Percentiles rank a stretch among this genome's conserved stretches.
Evolutionary conservation across 106 monocot species (phyloP).

Genomic region (Apostasia ramifera): DNA sequence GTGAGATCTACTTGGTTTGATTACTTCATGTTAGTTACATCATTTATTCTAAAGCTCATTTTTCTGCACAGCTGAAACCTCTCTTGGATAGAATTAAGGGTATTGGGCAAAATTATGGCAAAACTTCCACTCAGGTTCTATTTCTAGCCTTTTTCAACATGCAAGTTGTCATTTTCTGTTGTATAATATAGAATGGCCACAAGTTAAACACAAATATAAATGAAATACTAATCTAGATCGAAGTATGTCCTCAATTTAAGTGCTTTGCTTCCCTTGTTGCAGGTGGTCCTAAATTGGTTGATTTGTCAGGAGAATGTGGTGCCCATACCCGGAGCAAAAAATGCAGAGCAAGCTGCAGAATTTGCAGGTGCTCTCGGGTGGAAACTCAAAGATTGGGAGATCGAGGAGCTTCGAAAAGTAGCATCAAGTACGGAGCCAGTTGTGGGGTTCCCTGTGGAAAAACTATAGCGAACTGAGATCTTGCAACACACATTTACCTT

Average conservation of each 20-base stretch:
- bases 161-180: neutral
- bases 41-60: neutral
- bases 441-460: slow-evolving; percentile 67
- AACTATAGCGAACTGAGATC: slow-evolving; percentile 14
- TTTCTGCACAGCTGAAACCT: slow-evolving; percentile 65
- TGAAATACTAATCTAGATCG: too few relatives aligned
- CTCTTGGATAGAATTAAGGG: slow-evolving; percentile 67
- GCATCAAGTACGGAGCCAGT: slow-evolving; percentile 40
- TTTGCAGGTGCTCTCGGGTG: slow-evolving; percentile 69
- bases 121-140: slow-evolving; percentile 82
- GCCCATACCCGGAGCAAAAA: slow-evolving; percentile 70
- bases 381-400: slow-evolving; percentile 42
- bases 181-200: too few relatives aligned
- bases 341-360: slow-evolving; percentile 58
- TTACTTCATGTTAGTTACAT: neutral
- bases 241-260: too few relatives aligned
- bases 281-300: slow-evolving; percentile 76
- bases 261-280: neutral
- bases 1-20: slow-evolving; percentile 14
- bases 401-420: slow-evolving; percentile 48
- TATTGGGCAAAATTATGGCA: slow-evolving; percentile 62
- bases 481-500: neutral
- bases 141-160: neutral
- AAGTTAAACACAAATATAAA: too few relatives aligned
- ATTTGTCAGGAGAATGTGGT: slow-evolving; percentile 55